Evolutionary conservation across 2,329 filamentous ascomycete species (phyloP), one percentile per base, ranked within the genome.

Genomic region (Hypoxylon sp.): DNA sequence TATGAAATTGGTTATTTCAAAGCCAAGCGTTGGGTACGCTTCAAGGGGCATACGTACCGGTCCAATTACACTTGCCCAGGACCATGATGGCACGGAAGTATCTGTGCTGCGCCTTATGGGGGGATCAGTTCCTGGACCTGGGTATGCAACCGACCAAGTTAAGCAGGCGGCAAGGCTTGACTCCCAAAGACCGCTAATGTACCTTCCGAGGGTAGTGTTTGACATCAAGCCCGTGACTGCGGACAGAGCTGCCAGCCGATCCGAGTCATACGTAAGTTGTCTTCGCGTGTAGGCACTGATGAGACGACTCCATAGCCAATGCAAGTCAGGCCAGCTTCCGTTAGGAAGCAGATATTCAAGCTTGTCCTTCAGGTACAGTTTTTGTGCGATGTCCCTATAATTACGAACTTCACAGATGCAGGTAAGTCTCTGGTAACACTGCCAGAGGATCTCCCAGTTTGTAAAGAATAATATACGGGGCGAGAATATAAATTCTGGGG

Each of bases 391-490:
- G n/a, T n/a, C 30, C 32, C 48, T 45, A 23, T 45, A 14, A 45
- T 27, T 14, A 14, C 25, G 25, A 6, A 55, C 37, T 3, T 9
- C 39, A 12, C 52, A 55, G 39, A 55, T 45, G 27, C 52, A 55
- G 14, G n/a, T 55, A 8, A 7, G 2, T 7, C 5, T 21, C 39
- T 32, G 19, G 19, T 21, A 3, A 9, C 52, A 55, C 27, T 46
- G 37, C 52, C 52, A 55, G 27, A 55, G 2, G 6, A 55, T 30
- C 19, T 55, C 52, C 25, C 23, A 32, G 16, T 32, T 55, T 11
- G 52, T 55, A 25, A 55, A 55, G 16, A 45, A 55, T n/a, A 55
- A 3, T 21, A 45, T 30, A 45, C 52, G 52, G 5, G n/a, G 37
- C n/a, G 52, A 55, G 5, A 55, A 19, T 8, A 46, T 5, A 5